Base-by-base conservation (phyloP, 2,329 filamentous ascomycete genomes). In the Trichoderma pleuroti region DNA sequence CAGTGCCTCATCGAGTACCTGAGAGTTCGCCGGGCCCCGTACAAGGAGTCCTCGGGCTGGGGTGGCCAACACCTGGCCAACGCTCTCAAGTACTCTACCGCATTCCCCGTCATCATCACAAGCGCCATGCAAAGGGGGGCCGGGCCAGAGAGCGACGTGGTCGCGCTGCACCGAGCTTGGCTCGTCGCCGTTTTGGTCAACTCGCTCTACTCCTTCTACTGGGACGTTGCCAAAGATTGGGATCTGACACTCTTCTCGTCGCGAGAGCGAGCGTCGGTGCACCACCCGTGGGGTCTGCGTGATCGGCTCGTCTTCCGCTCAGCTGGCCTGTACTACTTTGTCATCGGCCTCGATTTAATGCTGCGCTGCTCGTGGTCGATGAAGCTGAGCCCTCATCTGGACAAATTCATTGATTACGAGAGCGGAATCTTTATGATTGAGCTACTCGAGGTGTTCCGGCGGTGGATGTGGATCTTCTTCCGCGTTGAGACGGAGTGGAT, bases 391-490 rank as follows among this genome's bases (percentile, higher is more conserved):
- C 89, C 93, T 34, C 91, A 92, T 78, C 83, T 98, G 70, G 91
- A 94, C 78, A 92, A 92, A 78, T 90, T 97, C 70, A 91, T 92
- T 75, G 94, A 97, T 78, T 88, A 94, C 65, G 96, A 98, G 82
- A 91, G 90, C 69, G 93, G 93, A 9, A 92, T 98, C 57, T 99
- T 98, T 78, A 76, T 95, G 30, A 88, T 98, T 76, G 92, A 98
- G 83, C 86, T 93, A 57, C 84, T 97, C 12, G 96, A 99, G 82
- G 92, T 98, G 21, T 86, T 93, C 59, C 87, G 96, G 61, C 87
- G 96, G 70, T 98, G 95, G 94, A 87, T 98, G 72, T 99, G 96
- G 96, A 93, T 98, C 70, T 98, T 98, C 81, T 93, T 98, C 82
- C 88, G 96, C 11, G 91, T 97, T 52, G 96, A 99, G 84, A 94